Conservation (phyloP, 345 rosid genomes). For the Lepidium sativum region DNA sequence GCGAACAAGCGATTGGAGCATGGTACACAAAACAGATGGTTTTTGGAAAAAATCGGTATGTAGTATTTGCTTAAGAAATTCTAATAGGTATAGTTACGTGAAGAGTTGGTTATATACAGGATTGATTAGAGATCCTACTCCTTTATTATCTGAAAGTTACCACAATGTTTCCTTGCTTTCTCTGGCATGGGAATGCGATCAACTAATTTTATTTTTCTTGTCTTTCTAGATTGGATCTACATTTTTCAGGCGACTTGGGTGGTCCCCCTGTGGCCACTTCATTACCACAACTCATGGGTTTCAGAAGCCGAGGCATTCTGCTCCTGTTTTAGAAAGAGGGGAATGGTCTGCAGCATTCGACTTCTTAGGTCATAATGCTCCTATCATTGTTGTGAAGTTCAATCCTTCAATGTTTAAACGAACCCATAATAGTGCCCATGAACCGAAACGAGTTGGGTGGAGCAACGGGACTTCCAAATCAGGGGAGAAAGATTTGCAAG, state of each 20-base stretch:
- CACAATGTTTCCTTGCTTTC: background rate
- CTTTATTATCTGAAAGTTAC: background rate
- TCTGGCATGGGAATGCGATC: constrained; percentile 18
- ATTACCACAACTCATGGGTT: constrained; percentile 96
- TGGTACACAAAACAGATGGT: constrained; percentile 92
- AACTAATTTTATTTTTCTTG: constrained; percentile 14
- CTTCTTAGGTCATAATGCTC: constrained; percentile 98
- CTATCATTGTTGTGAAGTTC: constrained; percentile 88
- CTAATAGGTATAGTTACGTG: background rate
- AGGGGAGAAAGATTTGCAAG: constrained; percentile 75
- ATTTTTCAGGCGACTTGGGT: constrained; percentile 96
- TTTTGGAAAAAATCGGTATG: constrained; percentile 98
- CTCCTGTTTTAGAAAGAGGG: constrained; percentile 97
- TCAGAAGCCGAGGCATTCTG: constrained; percentile 99
- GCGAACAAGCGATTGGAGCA: constrained; percentile 98
- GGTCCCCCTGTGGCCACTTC: constrained; percentile 99
- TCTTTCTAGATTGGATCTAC: constrained; percentile 88
- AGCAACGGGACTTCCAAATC: constrained; percentile 74
- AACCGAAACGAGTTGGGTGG: constrained; percentile 63
- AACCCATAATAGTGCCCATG: constrained; percentile 42
- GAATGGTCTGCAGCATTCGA: constrained; percentile 98
- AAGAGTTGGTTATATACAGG: background rate
- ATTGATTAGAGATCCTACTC: background rate
- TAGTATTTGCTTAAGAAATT: background rate
- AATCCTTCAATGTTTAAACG: constrained; percentile 93